A percentile compares a stretch with the other conserved stretches of the same genome.
Conservation (phyloP, 768 basidiomycete genomes). For the Tylopilus sp. region DNA sequence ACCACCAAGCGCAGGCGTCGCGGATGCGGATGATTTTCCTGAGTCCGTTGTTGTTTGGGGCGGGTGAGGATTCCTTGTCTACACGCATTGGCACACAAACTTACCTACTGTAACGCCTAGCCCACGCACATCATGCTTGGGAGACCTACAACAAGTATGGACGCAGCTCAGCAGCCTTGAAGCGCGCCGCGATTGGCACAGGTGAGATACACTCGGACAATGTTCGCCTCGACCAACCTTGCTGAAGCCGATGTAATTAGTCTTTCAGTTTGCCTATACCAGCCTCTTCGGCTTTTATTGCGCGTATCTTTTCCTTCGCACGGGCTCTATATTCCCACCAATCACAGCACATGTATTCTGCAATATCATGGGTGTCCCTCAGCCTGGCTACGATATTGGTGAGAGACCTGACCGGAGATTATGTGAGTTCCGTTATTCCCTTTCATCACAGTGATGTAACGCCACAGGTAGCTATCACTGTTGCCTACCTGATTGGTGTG, state of each 20-base stretch:
- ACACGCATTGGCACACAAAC: background rate
- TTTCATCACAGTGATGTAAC: conserved; percentile 10
- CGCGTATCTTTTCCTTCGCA: conserved; percentile 81
- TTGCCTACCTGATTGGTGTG: conserved; percentile 58
- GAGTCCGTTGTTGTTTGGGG: conserved; percentile 83
- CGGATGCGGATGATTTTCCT: conserved; percentile 65
- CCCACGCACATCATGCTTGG: conserved; percentile 91
- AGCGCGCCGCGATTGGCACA: conserved; percentile 53
- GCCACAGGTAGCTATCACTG: conserved; percentile 44
- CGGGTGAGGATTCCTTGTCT: conserved; percentile 52
- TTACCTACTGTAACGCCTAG: conserved; percentile 38
- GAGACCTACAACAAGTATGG: conserved; percentile 80
- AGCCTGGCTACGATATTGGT: conserved; percentile 52
- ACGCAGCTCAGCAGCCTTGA: conserved; percentile 57
- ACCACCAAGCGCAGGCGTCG: conserved; percentile 61
- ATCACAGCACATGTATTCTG: conserved; percentile 85
- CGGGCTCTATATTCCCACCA: conserved; percentile 76
- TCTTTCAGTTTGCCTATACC: conserved; percentile 87
- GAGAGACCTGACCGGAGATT: conserved; percentile 49
- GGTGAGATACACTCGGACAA: conserved; percentile 37
- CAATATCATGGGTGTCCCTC: conserved; percentile 91
- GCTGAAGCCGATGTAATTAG: conserved; percentile 39
- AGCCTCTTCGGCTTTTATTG: conserved; percentile 90
- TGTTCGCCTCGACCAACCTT: conserved; percentile 2
- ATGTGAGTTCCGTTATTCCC: conserved; percentile 39